A percentile compares a stretch with the other conserved stretches of the same genome.
These are phyloP conservation scores for Flaveria sonorensis DNA, from an alignment of 129 eudicot species.

Conservation along the genomic window DNA sequence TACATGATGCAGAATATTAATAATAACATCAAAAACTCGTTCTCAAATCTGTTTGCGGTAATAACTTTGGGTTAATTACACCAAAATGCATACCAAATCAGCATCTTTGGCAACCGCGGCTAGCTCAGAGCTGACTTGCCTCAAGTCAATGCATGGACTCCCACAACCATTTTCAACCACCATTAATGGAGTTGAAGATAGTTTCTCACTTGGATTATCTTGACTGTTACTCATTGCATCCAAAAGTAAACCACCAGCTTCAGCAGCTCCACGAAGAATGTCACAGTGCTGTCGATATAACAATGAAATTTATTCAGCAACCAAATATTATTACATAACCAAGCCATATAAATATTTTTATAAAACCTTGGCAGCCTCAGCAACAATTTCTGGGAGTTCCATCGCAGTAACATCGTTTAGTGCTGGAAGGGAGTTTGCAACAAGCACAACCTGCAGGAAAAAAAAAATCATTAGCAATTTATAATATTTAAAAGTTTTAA, in stretches of 20 bases:
- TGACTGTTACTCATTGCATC: slow-evolving; percentile 86
- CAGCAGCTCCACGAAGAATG: slow-evolving; percentile 96
- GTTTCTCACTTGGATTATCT: slow-evolving; percentile 50
- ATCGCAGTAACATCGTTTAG: slow-evolving; percentile 90
- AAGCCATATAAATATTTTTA: neutral
- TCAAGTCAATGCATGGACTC: slow-evolving; percentile 94
- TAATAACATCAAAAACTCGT: neutral
- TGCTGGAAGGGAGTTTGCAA: slow-evolving; percentile 97
- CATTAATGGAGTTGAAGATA: slow-evolving; percentile 78
- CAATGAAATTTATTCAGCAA: neutral
- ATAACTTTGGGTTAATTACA: no score
- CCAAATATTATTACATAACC: neutral
- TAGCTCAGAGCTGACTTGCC: slow-evolving; percentile 96
- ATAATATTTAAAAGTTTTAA: neutral
- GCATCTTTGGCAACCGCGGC: slow-evolving; percentile 98
- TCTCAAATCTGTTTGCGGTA: neutral
- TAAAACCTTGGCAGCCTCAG: slow-evolving; percentile 95
- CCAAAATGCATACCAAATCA: slow-evolving; percentile 66
- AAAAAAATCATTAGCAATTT: neutral
- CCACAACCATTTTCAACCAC: slow-evolving; percentile 99
- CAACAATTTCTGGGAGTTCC: slow-evolving; percentile 97
- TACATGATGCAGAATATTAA: slow-evolving; percentile 27
- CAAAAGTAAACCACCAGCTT: slow-evolving; percentile 93
- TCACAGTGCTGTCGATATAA: slow-evolving; percentile 77
- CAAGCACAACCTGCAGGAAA: slow-evolving; percentile 78